phyloP scores from a whole-genome alignment of 2,329 filamentous ascomycete species.

The Fusarium lateritium region DNA sequence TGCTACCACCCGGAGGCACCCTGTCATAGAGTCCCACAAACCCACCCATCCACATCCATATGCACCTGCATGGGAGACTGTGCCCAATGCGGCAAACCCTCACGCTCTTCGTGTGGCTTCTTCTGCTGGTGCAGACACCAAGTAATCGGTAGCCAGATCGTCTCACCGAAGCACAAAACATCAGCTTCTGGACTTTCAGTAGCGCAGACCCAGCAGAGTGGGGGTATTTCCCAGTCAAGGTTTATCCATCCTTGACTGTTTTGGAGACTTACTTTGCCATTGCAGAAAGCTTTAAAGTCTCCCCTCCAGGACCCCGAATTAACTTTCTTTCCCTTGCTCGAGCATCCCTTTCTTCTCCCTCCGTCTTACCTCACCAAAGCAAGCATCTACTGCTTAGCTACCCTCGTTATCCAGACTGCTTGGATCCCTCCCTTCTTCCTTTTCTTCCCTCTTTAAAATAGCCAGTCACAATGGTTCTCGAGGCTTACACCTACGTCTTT shows the following conservation, averaged over 20 bases:
- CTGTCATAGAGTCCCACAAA: not conserved
- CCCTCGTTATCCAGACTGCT: slow-evolving; percentile 8
- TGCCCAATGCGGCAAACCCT: slow-evolving; percentile 29
- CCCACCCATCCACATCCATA: not conserved
- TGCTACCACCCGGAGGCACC: not conserved
- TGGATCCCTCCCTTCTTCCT: slow-evolving; percentile 12
- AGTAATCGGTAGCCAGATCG: slow-evolving; percentile 43
- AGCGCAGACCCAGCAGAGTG: not conserved
- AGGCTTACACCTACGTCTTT: slow-evolving; percentile 79
- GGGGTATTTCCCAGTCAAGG: no score
- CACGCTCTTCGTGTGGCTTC: slow-evolving; percentile 17
- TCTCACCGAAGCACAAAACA: slow-evolving; percentile 39
- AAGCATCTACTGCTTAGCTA: slow-evolving; percentile 5
- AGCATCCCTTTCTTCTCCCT: slow-evolving; percentile 36
- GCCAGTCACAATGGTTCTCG: slow-evolving; percentile 66
- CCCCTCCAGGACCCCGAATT: slow-evolving; percentile 25
- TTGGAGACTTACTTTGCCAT: not conserved
- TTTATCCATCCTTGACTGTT: no score
- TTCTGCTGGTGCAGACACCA: slow-evolving; percentile 11
- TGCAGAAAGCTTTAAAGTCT: slow-evolving; percentile 38
- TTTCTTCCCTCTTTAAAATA: not conserved
- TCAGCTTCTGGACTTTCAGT: slow-evolving; percentile 25
- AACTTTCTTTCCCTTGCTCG: slow-evolving; percentile 16
- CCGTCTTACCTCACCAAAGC: slow-evolving; percentile 3
- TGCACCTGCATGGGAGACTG: no score